Evolutionary conservation across 306 rosid species (phyloP).

Genomic region (Potentilla sterilis): DNA sequence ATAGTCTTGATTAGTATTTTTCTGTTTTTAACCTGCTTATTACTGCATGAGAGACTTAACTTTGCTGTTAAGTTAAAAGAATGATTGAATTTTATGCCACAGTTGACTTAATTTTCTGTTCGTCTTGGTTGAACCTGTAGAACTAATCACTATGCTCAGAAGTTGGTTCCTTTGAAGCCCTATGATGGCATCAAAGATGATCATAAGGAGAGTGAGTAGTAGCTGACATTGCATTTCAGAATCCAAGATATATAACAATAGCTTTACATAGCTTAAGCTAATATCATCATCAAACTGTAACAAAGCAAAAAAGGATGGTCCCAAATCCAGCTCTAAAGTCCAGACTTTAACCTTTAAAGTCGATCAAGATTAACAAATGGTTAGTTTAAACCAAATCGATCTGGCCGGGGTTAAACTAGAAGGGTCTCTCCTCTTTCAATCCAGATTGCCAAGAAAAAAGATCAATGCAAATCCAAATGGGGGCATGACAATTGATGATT

Average conservation of each 20-base stretch:
- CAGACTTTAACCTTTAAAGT: background rate
- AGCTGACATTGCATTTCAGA: slow-evolving; percentile 16
- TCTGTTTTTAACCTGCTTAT: background rate
- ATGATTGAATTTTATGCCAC: background rate
- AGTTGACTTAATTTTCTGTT: background rate
- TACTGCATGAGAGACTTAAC: background rate
- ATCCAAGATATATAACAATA: slow-evolving; percentile 6
- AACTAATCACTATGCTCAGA: background rate
- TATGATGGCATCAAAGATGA: background rate
- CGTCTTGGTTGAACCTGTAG: background rate
- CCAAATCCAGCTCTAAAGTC: slow-evolving; percentile 52
- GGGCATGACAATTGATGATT: slow-evolving; percentile 40
- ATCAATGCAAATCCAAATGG: slow-evolving; percentile 29
- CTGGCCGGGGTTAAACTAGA: background rate
- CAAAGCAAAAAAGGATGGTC: slow-evolving; percentile 39
- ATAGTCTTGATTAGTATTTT: background rate
- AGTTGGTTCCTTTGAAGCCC: background rate
- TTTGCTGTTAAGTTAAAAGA: background rate
- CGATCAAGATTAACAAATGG: background rate
- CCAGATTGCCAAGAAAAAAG: slow-evolving; percentile 31
- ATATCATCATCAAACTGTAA: slow-evolving; percentile 5
- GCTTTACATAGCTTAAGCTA: slow-evolving; percentile 2
- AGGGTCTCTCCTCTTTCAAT: background rate
- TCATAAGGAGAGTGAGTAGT: slow-evolving; percentile 4
- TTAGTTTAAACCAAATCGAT: background rate